These are phyloP conservation scores for Russula earlei DNA, from an alignment of 768 basidiomycete species.

Conservation along the genomic window DNA sequence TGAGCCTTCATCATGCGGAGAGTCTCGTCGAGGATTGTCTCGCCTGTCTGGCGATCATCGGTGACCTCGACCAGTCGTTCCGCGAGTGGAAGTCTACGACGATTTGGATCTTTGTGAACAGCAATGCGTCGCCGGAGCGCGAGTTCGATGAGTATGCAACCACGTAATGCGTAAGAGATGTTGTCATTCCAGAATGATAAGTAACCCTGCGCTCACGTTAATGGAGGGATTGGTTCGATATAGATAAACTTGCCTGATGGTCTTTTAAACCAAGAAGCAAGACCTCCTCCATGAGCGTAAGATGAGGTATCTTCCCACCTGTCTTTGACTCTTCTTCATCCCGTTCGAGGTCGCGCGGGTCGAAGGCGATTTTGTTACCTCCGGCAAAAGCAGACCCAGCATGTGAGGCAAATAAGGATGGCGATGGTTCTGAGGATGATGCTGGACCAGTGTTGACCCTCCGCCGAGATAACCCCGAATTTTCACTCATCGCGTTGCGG, in stretches of 20 bases:
- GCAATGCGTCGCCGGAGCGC: conserved; percentile 92
- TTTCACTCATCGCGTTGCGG: conserved; percentile 7
- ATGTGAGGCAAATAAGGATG: conserved; percentile 33
- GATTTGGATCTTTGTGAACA: conserved; percentile 74
- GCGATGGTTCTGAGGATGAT: conserved; percentile 28
- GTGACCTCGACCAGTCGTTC: conserved; percentile 87
- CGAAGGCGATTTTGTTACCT: conserved; percentile 83
- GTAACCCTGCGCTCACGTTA: conserved; percentile 54
- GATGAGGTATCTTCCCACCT: conserved; percentile 66
- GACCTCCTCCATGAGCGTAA: conserved; percentile 98
- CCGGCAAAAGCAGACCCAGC: conserved; percentile 82
- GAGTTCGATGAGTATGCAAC: conserved; percentile 95
- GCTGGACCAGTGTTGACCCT: conserved; percentile 39
- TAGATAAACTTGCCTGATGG: conserved; percentile 60
- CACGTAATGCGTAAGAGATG: conserved; percentile 97
- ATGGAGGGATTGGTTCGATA: neutral
- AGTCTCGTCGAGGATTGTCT: conserved; percentile 93
- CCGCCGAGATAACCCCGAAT: conserved; percentile 43
- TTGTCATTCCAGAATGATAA: conserved; percentile 99
- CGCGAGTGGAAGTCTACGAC: conserved; percentile 61
- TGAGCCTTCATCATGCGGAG: conserved; percentile 90
- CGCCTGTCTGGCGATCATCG: conserved; percentile 87
- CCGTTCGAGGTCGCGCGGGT: conserved; percentile 81
- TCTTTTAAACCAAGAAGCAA: conserved; percentile 91
- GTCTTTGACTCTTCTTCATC: conserved; percentile 52